Evolutionary conservation across 2,329 filamentous ascomycete species (phyloP), one percentile per base, ranked within the genome.

Genomic region (Aspergillus pseudoviridinutans): DNA sequence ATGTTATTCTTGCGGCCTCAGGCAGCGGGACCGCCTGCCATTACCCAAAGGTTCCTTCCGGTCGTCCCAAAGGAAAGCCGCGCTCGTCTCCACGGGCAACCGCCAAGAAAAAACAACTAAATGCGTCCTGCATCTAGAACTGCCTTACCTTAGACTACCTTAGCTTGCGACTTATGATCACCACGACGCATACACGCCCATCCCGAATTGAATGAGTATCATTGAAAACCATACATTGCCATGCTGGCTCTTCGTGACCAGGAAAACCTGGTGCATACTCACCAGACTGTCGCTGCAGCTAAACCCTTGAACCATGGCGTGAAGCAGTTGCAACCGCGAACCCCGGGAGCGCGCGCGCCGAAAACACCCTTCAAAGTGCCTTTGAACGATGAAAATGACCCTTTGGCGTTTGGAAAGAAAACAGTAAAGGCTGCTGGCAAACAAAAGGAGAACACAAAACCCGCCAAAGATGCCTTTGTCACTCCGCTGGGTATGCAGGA

Each of bases 171-270:
- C 58, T 59, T 50, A 51, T 52, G 50, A 53, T 24, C 50, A 47
- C 47, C 51, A 42, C 52, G 24, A 58, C 54, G 50, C 54, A 54
- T 41, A 6, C 3, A 44, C 25, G 20, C 22, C 54, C 4, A 49
- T 35, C 25, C 42, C 14, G 7, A 25, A 35, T 55, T 67, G 59
- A 53, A 71, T 69, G 67, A 62, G 42, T 47, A 63, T 42, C 28
- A 20, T 44, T 35, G 58, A 53, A 55, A 28, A 58, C 22, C 29
- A 62, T 56, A 58, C 60, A 66, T 65, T 68, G 79, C 61, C 58
- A 96, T 92, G 91, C 81, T 91, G 71, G 89, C 90, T 59, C 82
- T 88, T 70, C 84, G 87, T 67, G 90, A 96, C 75, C 91, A 96
- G 78, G 92, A 97, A 76, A 97, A 97, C 76, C 78, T 91, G 73